These are phyloP conservation scores for Pulveroboletus sp. DNA, from an alignment of 768 basidiomycete species.

Conservation along the genomic window DNA sequence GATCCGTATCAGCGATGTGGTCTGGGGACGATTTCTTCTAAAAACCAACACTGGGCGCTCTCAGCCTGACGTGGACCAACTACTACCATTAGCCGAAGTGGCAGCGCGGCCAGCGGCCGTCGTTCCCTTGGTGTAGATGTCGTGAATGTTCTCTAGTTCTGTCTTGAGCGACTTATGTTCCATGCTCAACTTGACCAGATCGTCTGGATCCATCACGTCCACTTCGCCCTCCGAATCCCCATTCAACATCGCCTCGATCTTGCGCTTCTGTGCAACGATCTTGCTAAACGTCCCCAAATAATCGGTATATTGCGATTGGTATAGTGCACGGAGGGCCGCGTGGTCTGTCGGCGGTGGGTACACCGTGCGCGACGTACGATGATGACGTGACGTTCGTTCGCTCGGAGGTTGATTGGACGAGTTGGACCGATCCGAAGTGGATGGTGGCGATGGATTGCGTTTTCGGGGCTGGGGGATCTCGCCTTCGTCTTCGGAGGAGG, in stretches of 20 bases:
- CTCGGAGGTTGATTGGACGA: slow-evolving; percentile 16
- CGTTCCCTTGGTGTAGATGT: slow-evolving; percentile 31
- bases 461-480: slow-evolving; percentile 32
- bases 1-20: neutral
- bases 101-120: too few species aligned
- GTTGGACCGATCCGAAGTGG: slow-evolving; percentile 21
- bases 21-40: neutral
- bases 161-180: slow-evolving; percentile 44
- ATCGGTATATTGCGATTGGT: slow-evolving; percentile 46
- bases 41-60: neutral
- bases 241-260: slow-evolving; percentile 49
- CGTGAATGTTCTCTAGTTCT: slow-evolving; percentile 51
- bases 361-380: slow-evolving; percentile 30
- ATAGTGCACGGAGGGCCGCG: slow-evolving; percentile 47
- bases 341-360: slow-evolving; percentile 43
- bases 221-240: slow-evolving; percentile 52
- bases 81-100: neutral
- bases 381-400: slow-evolving; percentile 17
- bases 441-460: slow-evolving; percentile 26
- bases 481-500: slow-evolving; percentile 61
- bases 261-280: slow-evolving; percentile 46
- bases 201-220: slow-evolving; percentile 51
- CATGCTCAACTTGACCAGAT: slow-evolving; percentile 40
- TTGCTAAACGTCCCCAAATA: slow-evolving; percentile 47
- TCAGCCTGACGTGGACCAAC: slow-evolving; percentile 14